Base-by-base conservation (phyloP, 352 stramenopile genomes). In the Pythium utonaiense region DNA sequence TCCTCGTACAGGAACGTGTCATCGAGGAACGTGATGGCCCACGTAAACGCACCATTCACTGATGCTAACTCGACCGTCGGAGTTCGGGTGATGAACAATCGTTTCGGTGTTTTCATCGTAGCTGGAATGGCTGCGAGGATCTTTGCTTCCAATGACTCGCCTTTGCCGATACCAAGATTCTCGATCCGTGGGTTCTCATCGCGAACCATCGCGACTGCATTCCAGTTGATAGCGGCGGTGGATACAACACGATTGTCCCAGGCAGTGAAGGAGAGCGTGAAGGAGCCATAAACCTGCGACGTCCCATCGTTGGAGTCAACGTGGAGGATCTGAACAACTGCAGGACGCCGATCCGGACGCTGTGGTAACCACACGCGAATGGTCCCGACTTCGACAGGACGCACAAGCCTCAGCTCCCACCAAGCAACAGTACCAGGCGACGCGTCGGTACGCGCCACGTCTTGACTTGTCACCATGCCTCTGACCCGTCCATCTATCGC, bases 21-120 rank as follows among this genome's bases (percentile, higher is more conserved):
- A 3, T 76, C 56, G 0, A 91, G 64, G 50, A 91, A 91, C 14
- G 82, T 91, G 34, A 91, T 81, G 0, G 69, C 74, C 82, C 82
- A 91, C 27, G 73, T 71, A 47, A 88, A 91, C 17, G 70, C 76
- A 24, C 78, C 79, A 17, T 80, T 75, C 0, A 40, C 34, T 13
- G 78, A 81, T 5, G 69, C 24, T 3, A 41, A 19, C 1, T 64
- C 44, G 10, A 76, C 62, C 0, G 64, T 61, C 4, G 79, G 79
- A 7, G 70, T 66, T 10, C 82, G 69, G 2, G 74, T 78, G n/a
- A 91, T 73, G 36, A 78, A 79, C 3, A 89, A 6, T 1, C 56
- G 62, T 22, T 63, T 41, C 9, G 10, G 21, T 7, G 21, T 3
- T 6, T 27, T 49, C 2, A 17, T 16, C 0, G 47, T 58, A 16